Percentiles rank a stretch among this genome's conserved stretches.
Evolutionary conservation across 108 stramenopile genomes (phyloP).

Genomic region (Skeletonema marinoi): DNA sequence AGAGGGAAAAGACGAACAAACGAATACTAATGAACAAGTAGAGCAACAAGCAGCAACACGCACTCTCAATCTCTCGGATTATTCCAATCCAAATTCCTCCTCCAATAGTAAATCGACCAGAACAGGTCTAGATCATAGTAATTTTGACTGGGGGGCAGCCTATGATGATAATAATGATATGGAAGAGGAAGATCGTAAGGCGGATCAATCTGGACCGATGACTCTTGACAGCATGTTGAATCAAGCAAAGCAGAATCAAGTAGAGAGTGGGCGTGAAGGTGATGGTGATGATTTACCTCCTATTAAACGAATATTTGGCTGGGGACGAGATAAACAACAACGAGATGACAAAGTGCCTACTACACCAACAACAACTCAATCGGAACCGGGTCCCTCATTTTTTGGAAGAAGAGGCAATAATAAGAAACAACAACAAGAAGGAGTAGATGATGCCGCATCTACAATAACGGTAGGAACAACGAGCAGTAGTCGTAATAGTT

Average conservation of each 20-base stretch:
- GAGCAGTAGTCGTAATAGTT: neutral
- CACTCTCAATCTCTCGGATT: neutral
- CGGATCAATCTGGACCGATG: neutral
- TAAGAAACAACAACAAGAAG: neutral
- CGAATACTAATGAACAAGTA: neutral
- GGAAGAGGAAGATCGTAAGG: neutral
- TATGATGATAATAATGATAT: neutral
- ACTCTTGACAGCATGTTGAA: neutral
- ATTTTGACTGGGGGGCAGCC: neutral
- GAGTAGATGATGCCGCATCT: neutral
- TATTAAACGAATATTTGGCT: slow-evolving; percentile 3
- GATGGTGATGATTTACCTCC: neutral
- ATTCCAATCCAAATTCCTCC: neutral
- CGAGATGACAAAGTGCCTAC: neutral
- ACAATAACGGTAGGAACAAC: neutral
- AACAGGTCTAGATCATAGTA: neutral
- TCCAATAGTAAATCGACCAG: neutral
- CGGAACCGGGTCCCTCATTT: neutral
- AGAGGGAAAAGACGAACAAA: neutral
- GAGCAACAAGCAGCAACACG: neutral
- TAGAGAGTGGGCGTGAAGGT: neutral
- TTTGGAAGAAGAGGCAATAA: neutral
- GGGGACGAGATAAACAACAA: neutral
- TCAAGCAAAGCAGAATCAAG: neutral
- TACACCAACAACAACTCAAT: neutral